Evolutionary conservation across 306 rosid genomes (phyloP).

Genomic region (Cucurbita ficifolia): DNA sequence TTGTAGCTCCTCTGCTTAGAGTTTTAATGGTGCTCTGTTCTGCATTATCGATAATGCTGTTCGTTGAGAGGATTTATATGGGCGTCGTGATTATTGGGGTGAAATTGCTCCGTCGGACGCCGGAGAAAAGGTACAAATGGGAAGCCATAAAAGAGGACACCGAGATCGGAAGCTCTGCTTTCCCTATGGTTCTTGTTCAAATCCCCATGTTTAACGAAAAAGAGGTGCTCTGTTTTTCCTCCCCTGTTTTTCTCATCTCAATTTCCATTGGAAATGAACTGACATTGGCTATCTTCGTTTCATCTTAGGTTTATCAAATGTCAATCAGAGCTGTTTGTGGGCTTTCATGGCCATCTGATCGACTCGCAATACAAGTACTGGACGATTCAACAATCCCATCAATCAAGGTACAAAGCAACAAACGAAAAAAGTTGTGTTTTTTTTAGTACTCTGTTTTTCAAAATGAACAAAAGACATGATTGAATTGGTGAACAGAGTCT

Average conservation of each 20-base stretch:
- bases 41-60: slow-evolving; percentile 53
- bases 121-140: slow-evolving; percentile 67
- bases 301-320: slow-evolving; percentile 54
- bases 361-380: slow-evolving; percentile 67
- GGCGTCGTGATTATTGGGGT: slow-evolving; percentile 38
- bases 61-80: slow-evolving; percentile 67
- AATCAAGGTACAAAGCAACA: slow-evolving; percentile 37
- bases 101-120: slow-evolving; percentile 43
- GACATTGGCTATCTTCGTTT: background rate
- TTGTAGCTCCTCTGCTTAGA: slow-evolving; percentile 50
- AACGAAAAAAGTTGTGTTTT: background rate
- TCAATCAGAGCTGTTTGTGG: slow-evolving; percentile 85
- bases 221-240: slow-evolving; percentile 42
- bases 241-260: background rate
- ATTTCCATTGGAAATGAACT: background rate
- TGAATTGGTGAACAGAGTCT: slow-evolving; percentile 21
- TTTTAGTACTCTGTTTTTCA: too few relatives aligned
- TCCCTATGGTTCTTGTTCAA: slow-evolving; percentile 73
- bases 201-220: slow-evolving; percentile 88
- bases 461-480: background rate
- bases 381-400: slow-evolving; percentile 77
- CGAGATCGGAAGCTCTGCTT: slow-evolving; percentile 55
- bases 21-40: slow-evolving; percentile 39
- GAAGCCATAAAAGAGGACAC: slow-evolving; percentile 59
- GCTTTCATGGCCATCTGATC: slow-evolving; percentile 82